Evolutionary conservation across 2,329 filamentous ascomycete species (phyloP), one percentile per base, ranked within the genome.

Genomic region (Hypoxylon rubiginosum): DNA sequence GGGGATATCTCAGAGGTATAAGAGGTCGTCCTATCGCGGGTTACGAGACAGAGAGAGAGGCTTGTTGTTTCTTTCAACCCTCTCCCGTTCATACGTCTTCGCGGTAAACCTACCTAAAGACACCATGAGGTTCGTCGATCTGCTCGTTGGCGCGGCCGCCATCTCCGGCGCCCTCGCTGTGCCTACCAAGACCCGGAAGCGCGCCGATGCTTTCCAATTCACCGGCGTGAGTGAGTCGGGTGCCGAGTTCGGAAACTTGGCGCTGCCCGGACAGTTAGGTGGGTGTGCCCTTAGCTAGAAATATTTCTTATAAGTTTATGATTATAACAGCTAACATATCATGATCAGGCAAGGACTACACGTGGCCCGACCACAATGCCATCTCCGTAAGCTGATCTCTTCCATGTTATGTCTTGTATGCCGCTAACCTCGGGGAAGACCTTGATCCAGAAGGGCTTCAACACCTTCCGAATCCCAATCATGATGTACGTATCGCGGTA

Each of bases 321-420:
- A n/a, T n/a, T n/a, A n/a, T n/a, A n/a, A n/a, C n/a, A n/a, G n/a
- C n/a, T n/a, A n/a, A n/a, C n/a, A n/a, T n/a, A n/a, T n/a, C n/a
- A n/a, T n/a, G n/a, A n/a, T n/a, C n/a, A n/a, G n/a, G n/a, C n/a
- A 89, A 82, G 57, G 86, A 91, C 70, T 91, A 85, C 72, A 88
- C 80, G 21, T 91, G 87, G 83, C 87, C 88, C 1, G 82, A 85
- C 53, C 78, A 84, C 39, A 80, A 80, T 11, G 74, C 80, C 24
- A 78, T 82, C 57, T 76, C 78, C 61, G 79, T 80, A 60, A 51
- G 77, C 66, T 55, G 45, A 8, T 49, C 21, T 24, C 32, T 24
- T 49, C 26, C 10, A 51, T 17, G 51, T 0, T 7, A 66, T 8
- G 66, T 28, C 24, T 10, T 19, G 28, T 28, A 8, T 32, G 49